These are phyloP conservation scores for Tylopilus sp. DNA, from an alignment of 768 basidiomycete species.

Conservation along the genomic window DNA sequence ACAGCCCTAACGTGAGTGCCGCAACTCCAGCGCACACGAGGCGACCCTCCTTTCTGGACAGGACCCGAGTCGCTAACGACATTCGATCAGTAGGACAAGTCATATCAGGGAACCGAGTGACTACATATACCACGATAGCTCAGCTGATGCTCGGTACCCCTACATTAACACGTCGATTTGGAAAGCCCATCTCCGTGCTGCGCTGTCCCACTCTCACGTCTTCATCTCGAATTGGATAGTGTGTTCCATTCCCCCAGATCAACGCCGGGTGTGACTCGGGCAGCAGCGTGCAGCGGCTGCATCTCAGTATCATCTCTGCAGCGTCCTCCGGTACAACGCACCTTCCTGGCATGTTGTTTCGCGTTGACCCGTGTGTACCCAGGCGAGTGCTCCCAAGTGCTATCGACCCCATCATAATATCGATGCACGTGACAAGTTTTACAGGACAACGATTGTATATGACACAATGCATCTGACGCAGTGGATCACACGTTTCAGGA, in stretches of 20 bases:
- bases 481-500: constrained; percentile 11
- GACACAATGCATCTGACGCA: constrained; percentile 3
- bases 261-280: not conserved
- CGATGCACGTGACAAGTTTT: not conserved
- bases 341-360: too few species aligned
- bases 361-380: not conserved
- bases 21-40: constrained; percentile 14
- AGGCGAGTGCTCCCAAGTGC: not conserved
- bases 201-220: not conserved
- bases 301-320: not conserved
- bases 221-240: not conserved
- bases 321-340: not conserved
- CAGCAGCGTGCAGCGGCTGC: not conserved
- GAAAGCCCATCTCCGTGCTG: not conserved
- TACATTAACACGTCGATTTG: not conserved
- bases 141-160: not conserved
- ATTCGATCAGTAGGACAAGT: not conserved
- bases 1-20: constrained; percentile 1
- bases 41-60: constrained; percentile 17
- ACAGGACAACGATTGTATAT: not conserved
- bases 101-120: constrained; percentile 7
- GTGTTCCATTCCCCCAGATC: constrained; percentile 10
- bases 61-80: constrained; percentile 7
- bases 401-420: not conserved
- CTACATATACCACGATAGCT: not conserved